phyloP scores from a whole-genome alignment of 768 basidiomycete species.

The Suillus plorans region DNA sequence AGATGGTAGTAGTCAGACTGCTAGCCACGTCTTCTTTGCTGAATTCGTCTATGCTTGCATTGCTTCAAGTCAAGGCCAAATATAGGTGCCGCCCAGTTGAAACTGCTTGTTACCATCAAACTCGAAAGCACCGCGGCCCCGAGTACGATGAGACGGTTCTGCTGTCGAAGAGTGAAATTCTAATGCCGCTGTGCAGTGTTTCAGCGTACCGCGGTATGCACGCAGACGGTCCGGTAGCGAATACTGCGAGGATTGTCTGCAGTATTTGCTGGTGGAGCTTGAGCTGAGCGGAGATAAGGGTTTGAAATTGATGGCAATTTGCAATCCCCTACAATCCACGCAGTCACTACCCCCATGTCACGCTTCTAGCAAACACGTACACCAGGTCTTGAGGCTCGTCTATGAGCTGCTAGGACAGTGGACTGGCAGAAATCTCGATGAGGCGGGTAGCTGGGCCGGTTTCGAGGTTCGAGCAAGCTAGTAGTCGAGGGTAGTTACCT shows the following conservation, averaged over 20 bases:
- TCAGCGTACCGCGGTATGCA: no score
- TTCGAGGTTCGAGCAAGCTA: background rate
- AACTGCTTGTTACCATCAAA: background rate
- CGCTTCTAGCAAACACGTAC: background rate
- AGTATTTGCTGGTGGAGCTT: no score
- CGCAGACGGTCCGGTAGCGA: background rate
- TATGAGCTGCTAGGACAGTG: background rate
- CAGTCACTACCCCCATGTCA: no score
- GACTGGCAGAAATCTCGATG: background rate
- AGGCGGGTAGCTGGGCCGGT: background rate
- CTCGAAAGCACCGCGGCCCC: background rate
- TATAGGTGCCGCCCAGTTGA: background rate
- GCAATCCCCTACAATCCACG: background rate
- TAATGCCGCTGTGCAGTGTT: no score
- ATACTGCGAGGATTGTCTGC: background rate
- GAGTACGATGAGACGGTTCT: background rate
- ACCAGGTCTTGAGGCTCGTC: background rate
- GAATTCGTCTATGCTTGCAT: background rate
- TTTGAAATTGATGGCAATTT: background rate
- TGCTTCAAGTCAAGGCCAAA: background rate
- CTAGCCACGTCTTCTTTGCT: background rate
- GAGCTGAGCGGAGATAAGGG: background rate
- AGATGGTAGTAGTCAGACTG: background rate
- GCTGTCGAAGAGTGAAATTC: background rate
- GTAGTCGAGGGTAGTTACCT: background rate